Evolutionary conservation across 192 early-diverging fungal genomes (phyloP).

Genomic region (Mortierella alpina): DNA sequence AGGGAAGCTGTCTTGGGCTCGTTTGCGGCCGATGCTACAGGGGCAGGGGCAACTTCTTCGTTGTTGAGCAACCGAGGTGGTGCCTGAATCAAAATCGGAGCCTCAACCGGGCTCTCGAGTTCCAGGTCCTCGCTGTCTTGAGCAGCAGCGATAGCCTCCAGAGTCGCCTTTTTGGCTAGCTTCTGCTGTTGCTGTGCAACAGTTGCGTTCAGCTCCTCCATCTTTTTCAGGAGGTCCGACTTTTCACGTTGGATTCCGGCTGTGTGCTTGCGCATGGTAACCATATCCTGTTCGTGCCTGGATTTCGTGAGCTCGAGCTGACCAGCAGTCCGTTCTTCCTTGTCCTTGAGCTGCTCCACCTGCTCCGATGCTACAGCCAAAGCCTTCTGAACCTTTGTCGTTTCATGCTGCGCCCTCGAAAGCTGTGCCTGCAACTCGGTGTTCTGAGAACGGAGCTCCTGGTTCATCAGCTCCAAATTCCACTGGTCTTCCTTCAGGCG

Average conservation of each 20-base stretch:
- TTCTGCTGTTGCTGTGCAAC: conserved; percentile 37
- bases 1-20: conserved; percentile 42
- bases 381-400: conserved; percentile 66
- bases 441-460: conserved; percentile 57
- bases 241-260: conserved; percentile 72
- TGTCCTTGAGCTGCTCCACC: conserved; percentile 66
- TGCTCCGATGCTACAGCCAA: conserved; percentile 64
- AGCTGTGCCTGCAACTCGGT: conserved; percentile 59
- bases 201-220: conserved; percentile 64
- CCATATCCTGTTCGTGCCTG: conserved; percentile 75
- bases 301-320: conserved; percentile 49
- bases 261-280: conserved; percentile 63
- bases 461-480: conserved; percentile 63
- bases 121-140: conserved; percentile 24
- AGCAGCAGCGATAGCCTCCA: conserved; percentile 37
- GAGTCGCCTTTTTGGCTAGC: conserved; percentile 40
- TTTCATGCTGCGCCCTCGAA: conserved; percentile 61
- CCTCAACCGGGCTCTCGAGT: conserved; percentile 18
- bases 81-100: conserved; percentile 44
- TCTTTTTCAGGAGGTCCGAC: conserved; percentile 60
- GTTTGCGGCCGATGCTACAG: not conserved
- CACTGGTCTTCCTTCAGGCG: conserved; percentile 64
- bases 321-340: conserved; percentile 61
- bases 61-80: conserved; percentile 17
- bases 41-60: conserved; percentile 9